Conservation (phyloP, 495 filamentous ascomycete species). For the Tuber melanosporum region DNA sequence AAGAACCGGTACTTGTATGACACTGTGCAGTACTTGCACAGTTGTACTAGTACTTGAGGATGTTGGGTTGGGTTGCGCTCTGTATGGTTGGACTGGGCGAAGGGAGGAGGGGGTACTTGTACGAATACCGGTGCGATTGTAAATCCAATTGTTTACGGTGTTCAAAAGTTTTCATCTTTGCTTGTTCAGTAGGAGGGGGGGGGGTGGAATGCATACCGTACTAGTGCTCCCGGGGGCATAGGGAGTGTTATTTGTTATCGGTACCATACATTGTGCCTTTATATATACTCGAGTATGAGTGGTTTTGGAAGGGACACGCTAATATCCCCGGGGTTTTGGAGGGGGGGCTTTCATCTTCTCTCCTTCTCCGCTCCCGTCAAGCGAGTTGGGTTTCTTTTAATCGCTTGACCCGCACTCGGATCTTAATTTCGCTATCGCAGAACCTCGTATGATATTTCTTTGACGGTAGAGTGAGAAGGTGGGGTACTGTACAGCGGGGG, state of each 20-base stretch:
- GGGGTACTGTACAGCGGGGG: too few relatives aligned
- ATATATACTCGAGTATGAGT: not conserved
- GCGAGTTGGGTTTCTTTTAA: not conserved
- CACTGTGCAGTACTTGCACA: too few relatives aligned
- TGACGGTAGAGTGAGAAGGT: not conserved
- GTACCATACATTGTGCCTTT: not conserved
- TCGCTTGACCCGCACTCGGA: not conserved
- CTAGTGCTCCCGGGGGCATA: not conserved
- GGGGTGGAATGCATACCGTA: not conserved
- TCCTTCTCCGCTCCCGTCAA: not conserved
- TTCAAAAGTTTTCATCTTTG: not conserved
- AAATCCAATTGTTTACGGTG: not conserved
- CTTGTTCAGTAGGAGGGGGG: not conserved
- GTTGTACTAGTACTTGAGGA: too few relatives aligned
- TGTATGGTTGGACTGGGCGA: not conserved
- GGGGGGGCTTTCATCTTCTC: not conserved
- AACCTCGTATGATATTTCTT: too few relatives aligned
- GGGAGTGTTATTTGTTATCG: not conserved
- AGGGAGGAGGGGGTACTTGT: too few relatives aligned
- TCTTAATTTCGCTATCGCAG: not conserved
- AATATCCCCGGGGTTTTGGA: not conserved
- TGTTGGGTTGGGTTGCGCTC: not conserved
- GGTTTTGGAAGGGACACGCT: not conserved
- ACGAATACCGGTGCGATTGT: not conserved
- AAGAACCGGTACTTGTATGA: not conserved